Conservation (phyloP, 441 rosid species). For the Sinapis alba region DNA sequence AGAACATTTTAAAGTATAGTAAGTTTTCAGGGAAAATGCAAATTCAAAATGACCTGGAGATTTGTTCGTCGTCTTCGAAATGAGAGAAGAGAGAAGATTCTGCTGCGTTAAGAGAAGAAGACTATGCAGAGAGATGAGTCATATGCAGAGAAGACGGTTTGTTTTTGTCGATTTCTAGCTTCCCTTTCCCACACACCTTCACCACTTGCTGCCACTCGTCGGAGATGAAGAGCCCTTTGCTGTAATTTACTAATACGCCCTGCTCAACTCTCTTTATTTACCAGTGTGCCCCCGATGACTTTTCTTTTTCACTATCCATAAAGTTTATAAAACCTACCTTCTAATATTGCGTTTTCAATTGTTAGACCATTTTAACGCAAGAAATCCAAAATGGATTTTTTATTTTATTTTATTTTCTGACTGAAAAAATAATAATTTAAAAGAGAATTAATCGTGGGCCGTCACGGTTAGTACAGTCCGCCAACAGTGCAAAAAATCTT, state of each 20-base stretch:
- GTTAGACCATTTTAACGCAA: too few species aligned
- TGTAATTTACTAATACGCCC: constrained; percentile 20
- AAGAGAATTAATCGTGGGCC: too few species aligned
- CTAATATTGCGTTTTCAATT: too few species aligned
- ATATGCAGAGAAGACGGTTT: constrained; percentile 39
- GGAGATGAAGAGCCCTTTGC: constrained; percentile 25
- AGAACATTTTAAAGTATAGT: background rate
- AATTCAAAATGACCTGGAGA: constrained; percentile 30
- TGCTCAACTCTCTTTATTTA: background rate
- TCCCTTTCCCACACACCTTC: constrained; percentile 28
- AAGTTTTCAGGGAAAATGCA: constrained; percentile 17
- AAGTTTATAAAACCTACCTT: too few species aligned
- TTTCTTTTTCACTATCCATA: background rate
- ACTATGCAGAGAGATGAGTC: constrained; percentile 24
- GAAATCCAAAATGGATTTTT: too few species aligned
- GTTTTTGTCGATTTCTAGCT: constrained; percentile 35
- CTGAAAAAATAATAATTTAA: too few species aligned
- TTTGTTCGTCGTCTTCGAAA: constrained; percentile 18
- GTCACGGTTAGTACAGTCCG: too few species aligned
- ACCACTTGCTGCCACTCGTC: constrained; percentile 38
- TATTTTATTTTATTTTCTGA: too few species aligned
- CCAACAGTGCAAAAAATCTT: too few species aligned
- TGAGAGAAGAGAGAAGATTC: constrained; percentile 28
- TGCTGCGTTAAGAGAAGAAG: background rate
- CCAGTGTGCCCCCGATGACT: constrained; percentile 19